Conservation (phyloP, 2,329 filamentous ascomycete genomes). For the Corynespora cassiicola region DNA sequence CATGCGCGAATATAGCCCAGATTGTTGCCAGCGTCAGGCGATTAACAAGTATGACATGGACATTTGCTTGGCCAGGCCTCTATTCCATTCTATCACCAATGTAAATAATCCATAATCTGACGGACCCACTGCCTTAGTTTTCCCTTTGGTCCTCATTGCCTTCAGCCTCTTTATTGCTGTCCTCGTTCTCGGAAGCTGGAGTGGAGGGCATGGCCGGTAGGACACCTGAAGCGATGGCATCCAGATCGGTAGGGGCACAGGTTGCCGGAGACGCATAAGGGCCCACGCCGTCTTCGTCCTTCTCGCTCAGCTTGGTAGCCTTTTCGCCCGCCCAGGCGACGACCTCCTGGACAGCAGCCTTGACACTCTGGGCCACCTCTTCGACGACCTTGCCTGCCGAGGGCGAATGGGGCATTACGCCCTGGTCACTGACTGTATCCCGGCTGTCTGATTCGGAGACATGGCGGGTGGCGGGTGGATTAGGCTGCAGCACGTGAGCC, state of each 20-base stretch:
- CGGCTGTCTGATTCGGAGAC: neutral
- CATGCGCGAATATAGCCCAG: too few relatives aligned
- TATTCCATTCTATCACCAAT: too few relatives aligned
- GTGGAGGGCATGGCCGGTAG: slow-evolving; percentile 30
- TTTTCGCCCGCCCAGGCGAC: slow-evolving; percentile 37
- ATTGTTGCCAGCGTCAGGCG: too few relatives aligned
- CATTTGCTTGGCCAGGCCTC: too few relatives aligned
- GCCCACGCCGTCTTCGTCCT: slow-evolving; percentile 30
- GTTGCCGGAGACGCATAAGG: slow-evolving; percentile 40
- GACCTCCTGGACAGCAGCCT: slow-evolving; percentile 23
- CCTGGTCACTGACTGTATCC: slow-evolving; percentile 8
- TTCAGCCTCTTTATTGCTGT: too few relatives aligned
- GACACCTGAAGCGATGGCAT: slow-evolving; percentile 37
- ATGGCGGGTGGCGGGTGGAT: neutral
- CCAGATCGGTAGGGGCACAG: slow-evolving; percentile 40
- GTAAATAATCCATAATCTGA: too few relatives aligned
- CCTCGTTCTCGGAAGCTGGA: too few relatives aligned
- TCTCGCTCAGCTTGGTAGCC: slow-evolving; percentile 22
- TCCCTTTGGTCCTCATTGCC: too few relatives aligned
- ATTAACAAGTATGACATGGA: too few relatives aligned
- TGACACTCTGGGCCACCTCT: slow-evolving; percentile 23
- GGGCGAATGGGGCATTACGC: slow-evolving; percentile 13
- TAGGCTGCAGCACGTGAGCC: too few relatives aligned
- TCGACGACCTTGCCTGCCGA: slow-evolving; percentile 23
- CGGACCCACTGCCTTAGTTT: too few relatives aligned